Percentiles rank a stretch among this genome's conserved stretches.
phyloP scores from a whole-genome alignment of 345 rosid species.

The Populus pruinosa region DNA sequence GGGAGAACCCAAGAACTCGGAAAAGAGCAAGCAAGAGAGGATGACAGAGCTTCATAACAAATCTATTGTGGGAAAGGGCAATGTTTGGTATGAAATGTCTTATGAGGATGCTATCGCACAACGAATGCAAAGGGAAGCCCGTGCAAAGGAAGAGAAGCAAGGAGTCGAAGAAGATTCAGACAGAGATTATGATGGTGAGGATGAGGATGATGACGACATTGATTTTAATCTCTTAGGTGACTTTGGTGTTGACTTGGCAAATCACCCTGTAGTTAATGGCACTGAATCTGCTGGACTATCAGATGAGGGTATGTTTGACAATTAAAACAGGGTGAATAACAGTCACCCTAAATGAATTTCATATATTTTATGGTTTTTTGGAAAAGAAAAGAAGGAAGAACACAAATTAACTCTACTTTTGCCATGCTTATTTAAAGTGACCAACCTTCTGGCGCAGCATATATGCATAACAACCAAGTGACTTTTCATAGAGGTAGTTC shows the following conservation, averaged over 20 bases:
- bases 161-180: constrained; percentile 34
- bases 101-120: constrained; percentile 73
- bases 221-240: constrained; percentile 71
- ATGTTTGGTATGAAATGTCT: constrained; percentile 77
- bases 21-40: constrained; percentile 73
- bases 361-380: no score
- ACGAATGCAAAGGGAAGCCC: constrained; percentile 51
- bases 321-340: constrained; percentile 1
- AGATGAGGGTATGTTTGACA: constrained; percentile 46
- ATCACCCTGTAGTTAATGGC: constrained; percentile 78
- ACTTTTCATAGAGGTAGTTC: no score
- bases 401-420: no score
- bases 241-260: constrained; percentile 30
- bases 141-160: constrained; percentile 21
- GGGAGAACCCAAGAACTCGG: constrained; percentile 93
- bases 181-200: neutral
- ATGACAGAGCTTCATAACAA: constrained; percentile 75
- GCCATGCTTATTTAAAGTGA: no score
- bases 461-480: no score
- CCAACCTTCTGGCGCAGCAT: no score
- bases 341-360: no score
- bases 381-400: no score
- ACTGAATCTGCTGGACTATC: constrained; percentile 57
- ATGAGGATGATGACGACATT: constrained; percentile 43
- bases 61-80: constrained; percentile 76